Percentiles rank a stretch among this genome's conserved stretches.
Conservation (phyloP, 2,329 filamentous ascomycete species). For the Macroventuria anomochaeta region DNA sequence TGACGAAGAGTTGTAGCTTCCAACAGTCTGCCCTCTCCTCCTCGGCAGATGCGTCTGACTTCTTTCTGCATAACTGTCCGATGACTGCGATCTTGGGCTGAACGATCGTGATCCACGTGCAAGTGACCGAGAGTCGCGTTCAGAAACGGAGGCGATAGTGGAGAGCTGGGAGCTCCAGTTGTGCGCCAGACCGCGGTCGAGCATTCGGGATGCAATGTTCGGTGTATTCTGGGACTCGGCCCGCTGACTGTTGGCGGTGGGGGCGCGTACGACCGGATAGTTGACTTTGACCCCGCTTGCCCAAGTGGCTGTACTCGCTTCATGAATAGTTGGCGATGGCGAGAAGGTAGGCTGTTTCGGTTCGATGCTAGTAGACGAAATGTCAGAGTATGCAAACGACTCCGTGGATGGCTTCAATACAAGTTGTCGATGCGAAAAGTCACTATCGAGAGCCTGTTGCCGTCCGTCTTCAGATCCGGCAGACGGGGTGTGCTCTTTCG, state of each 20-base stretch:
- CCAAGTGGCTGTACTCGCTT: constrained; percentile 43
- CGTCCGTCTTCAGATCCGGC: constrained; percentile 36
- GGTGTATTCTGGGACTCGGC: constrained; percentile 44
- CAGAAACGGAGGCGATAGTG: constrained; percentile 47
- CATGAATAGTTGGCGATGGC: constrained; percentile 44
- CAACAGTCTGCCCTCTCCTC: constrained; percentile 42
- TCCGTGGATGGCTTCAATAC: constrained; percentile 39
- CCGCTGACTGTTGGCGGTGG: constrained; percentile 47
- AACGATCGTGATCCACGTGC: constrained; percentile 42
- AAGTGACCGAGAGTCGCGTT: constrained; percentile 45
- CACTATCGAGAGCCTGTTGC: constrained; percentile 43
- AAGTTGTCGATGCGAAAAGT: constrained; percentile 39
- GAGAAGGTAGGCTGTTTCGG: constrained; percentile 39
- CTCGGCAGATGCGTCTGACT: constrained; percentile 29
- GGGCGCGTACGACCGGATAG: constrained; percentile 46
- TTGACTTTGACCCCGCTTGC: constrained; percentile 45
- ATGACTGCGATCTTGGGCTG: constrained; percentile 41
- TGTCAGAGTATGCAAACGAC: constrained; percentile 48
- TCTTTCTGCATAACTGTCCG: constrained; percentile 39
- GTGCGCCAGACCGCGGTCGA: constrained; percentile 44
- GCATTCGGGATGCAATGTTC: constrained; percentile 49
- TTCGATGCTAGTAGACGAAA: constrained; percentile 43
- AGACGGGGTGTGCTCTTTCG: constrained; percentile 34
- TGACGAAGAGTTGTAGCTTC: constrained; percentile 43
- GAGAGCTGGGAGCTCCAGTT: constrained; percentile 51